These are phyloP conservation scores for Camptophora hylomeconis DNA, from an alignment of 2,329 filamentous ascomycete genomes.

Conservation along the genomic window DNA sequence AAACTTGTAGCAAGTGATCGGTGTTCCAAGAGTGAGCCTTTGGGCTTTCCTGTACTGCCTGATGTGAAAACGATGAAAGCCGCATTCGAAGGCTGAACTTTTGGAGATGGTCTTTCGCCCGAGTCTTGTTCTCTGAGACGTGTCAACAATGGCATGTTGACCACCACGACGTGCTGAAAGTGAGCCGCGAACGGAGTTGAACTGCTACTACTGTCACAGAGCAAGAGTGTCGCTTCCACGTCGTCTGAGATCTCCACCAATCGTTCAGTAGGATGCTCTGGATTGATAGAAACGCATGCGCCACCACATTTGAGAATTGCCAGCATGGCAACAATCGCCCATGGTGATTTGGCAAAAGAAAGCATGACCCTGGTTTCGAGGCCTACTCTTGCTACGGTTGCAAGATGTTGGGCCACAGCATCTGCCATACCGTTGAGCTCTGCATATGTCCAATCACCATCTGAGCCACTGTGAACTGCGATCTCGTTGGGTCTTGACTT, in stretches of 20 bases:
- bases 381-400: conserved; percentile 25
- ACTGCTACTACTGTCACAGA: too few relatives aligned
- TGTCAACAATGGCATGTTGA: too few relatives aligned
- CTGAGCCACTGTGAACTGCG: conserved; percentile 26
- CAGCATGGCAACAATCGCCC: conserved; percentile 29
- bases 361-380: conserved; percentile 27
- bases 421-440: conserved; percentile 24
- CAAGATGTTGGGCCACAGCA: conserved; percentile 24
- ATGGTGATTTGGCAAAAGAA: conserved; percentile 31
- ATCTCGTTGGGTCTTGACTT: too few relatives aligned
- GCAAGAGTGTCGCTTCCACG: conserved; percentile 22
- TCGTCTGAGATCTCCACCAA: conserved; percentile 24
- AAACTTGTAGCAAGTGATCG: conserved; percentile 43
- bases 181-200: too few relatives aligned
- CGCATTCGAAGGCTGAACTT: too few relatives aligned
- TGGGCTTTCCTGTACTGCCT: conserved; percentile 43
- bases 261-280: conserved; percentile 25
- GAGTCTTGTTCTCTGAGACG: too few relatives aligned
- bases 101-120: too few relatives aligned
- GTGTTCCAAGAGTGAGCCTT: conserved; percentile 52
- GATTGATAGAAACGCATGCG: conserved; percentile 29
- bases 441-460: conserved; percentile 25
- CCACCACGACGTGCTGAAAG: too few relatives aligned
- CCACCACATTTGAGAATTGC: conserved; percentile 30
- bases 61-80: conserved; percentile 47